Evolutionary conservation across 1,284 basidiomycete species (phyloP).

Genomic region (Xerocomus amazonicus): DNA sequence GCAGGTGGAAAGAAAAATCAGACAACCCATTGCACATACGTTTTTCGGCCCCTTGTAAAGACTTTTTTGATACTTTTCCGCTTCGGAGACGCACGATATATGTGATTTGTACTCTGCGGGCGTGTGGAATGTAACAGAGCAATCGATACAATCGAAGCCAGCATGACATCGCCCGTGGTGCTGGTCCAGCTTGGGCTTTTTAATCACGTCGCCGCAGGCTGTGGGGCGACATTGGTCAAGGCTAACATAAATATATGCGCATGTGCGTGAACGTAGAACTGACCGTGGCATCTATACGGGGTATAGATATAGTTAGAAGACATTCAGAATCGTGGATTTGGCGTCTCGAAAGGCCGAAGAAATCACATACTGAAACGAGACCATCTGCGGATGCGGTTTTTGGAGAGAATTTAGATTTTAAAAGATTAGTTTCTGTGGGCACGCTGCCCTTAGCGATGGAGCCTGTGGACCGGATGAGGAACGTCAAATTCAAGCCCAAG

Average conservation of each 20-base stretch:
- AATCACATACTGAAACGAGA: constrained; percentile 33
- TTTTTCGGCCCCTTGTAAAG: constrained; percentile 49
- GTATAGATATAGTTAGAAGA: not conserved
- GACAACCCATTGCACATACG: constrained; percentile 7
- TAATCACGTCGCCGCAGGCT: constrained; percentile 82
- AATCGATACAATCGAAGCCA: constrained; percentile 86
- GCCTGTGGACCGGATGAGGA: no score
- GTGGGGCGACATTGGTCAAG: not conserved
- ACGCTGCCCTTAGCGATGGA: no score
- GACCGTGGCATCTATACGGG: constrained; percentile 19
- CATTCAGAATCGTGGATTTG: constrained; percentile 1
- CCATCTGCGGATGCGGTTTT: constrained; percentile 16
- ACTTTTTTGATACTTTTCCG: constrained; percentile 87
- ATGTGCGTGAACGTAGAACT: not conserved
- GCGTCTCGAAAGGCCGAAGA: no score
- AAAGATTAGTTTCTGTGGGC: no score
- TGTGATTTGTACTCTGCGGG: constrained; percentile 79
- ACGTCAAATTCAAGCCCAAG: no score
- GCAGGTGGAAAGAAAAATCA: not conserved
- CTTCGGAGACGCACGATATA: constrained; percentile 83
- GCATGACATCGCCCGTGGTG: constrained; percentile 59
- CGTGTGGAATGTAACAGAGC: constrained; percentile 73
- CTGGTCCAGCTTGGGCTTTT: constrained; percentile 86
- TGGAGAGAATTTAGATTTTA: no score
- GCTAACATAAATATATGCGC: not conserved